Evolutionary conservation across 768 basidiomycete species (phyloP).

Genomic region (Suillus decipiens): DNA sequence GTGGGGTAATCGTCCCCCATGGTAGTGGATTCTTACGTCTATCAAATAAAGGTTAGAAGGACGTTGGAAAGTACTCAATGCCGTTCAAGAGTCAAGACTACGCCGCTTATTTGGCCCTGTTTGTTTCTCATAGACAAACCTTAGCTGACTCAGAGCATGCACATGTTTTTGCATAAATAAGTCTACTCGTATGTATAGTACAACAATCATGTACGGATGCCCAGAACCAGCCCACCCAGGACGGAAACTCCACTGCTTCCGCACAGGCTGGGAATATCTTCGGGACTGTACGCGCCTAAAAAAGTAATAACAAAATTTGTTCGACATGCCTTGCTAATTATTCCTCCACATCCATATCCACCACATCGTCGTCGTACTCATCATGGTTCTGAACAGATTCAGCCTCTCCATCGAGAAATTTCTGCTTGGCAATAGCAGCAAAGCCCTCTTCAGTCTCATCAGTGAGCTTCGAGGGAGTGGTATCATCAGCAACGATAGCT

Average conservation of each 20-base stretch:
- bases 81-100: neutral
- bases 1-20: conserved; percentile 86
- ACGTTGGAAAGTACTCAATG: neutral
- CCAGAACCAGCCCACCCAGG: conserved; percentile 2
- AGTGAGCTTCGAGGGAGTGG: conserved; percentile 26
- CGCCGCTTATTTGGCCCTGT: neutral
- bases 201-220: neutral
- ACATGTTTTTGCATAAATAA: too few species aligned
- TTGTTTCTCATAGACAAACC: neutral
- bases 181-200: neutral
- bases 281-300: neutral
- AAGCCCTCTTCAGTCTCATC: conserved; percentile 56
- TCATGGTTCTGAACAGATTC: conserved; percentile 6
- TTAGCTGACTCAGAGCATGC: neutral
- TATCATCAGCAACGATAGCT: conserved; percentile 16
- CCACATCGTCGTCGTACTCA: conserved; percentile 9
- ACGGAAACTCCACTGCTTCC: neutral
- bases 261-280: conserved; percentile 4
- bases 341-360: conserved; percentile 17
- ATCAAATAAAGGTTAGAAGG: neutral
- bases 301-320: neutral
- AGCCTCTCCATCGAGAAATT: conserved; percentile 27
- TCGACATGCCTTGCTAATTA: conserved; percentile 15
- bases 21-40: neutral
- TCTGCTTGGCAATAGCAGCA: conserved; percentile 41